Conservation (phyloP, 305 asterid genomes). For the Fraxinus angustifolia region DNA sequence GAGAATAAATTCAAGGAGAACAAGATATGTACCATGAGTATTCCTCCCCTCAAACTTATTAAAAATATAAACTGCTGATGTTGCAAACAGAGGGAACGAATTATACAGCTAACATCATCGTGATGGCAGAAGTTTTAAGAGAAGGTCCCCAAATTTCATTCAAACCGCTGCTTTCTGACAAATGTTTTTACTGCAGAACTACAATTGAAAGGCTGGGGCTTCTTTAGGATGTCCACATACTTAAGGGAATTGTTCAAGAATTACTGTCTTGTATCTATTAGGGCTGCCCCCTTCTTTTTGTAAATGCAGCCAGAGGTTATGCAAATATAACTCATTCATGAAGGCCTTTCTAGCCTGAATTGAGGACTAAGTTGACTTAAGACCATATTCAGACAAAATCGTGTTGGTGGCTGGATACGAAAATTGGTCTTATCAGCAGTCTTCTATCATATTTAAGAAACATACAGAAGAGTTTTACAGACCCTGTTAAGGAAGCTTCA, state of each 20-base stretch:
- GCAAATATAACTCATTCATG: neutral
- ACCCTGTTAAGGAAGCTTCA: neutral
- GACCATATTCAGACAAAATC: neutral
- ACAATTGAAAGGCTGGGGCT: neutral
- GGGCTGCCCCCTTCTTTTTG: neutral
- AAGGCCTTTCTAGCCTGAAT: neutral
- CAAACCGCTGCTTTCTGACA: neutral
- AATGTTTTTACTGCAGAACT: neutral
- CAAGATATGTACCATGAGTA: neutral
- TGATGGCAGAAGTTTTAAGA: neutral
- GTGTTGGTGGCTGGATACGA: neutral
- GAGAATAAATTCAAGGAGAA: slow-evolving; percentile 61
- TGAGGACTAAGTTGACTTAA: neutral
- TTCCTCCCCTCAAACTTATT: neutral
- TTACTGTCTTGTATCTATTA: neutral
- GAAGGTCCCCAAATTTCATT: neutral
- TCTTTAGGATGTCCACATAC: neutral
- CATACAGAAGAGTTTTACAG: neutral
- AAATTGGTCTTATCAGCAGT: neutral
- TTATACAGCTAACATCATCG: neutral
- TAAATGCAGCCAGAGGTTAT: neutral
- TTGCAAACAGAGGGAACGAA: neutral
- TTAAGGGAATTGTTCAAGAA: neutral
- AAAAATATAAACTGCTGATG: neutral
- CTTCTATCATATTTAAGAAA: neutral